Base-by-base conservation (phyloP, 2,329 filamentous ascomycete genomes). In the Byssothecium circinans region DNA sequence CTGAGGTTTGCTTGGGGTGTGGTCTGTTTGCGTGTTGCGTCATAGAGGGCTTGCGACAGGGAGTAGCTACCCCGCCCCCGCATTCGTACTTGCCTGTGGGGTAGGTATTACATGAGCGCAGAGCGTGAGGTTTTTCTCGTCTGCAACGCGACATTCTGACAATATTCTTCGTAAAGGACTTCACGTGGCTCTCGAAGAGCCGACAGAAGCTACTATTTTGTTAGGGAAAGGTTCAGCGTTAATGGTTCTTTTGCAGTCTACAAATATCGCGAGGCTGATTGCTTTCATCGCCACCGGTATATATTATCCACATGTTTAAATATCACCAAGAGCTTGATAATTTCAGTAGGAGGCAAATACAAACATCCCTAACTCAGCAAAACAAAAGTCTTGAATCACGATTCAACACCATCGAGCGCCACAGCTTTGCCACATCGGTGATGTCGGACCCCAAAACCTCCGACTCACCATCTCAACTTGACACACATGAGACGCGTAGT, bases 401-500 rank as follows among this genome's bases (percentile, higher is more conserved):
- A n/a, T 8, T n/a, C 29, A 4, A 8, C 29, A 32, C 8, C 15
- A 10, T n/a, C 29, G 14, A 3, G 25, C 49, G 54, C 50, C 43
- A 45, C 47, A 41, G 12, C 17, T 45, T 14, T 58, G 58, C 57
- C 61, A 60, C 57, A 59, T 47, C 62, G 62, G 63, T 49, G 41
- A 39, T 39, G 41, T 34, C 37, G 49, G 53, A 20, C 33, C 15
- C 61, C 61, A 57, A 55, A 34, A 30, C 4, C 44, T 32, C 42
- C 36, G 43, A 41, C 45, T 27, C 52, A 47, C 52, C 43, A 37
- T 36, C 53, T 47, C 32, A 39, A 49, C 46, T 34, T 18, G 50
- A 49, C 15, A 44, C 33, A 45, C 33, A 48, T 40, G 50, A 43
- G 50, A 62, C 63, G 53, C 64, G 62, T 60, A 65, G 64, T 55